Evolutionary conservation across 345 rosid species (phyloP).

Genomic region (thale cress (Arabidopsis thaliana)): TAIR10.1 NC_003070.9:17525001-17525500

Average conservation of each 20-base stretch:
- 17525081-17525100: no score
- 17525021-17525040: no score
- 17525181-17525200: no score
- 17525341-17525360: slow-evolving; percentile 43
- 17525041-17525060: no score
- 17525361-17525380: slow-evolving; percentile 39
- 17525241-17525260: background rate
- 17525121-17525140: no score
- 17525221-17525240: no score
- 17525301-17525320: background rate
- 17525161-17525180: no score
- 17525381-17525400: slow-evolving; percentile 21
- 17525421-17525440: slow-evolving; percentile 50
- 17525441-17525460: slow-evolving; percentile 52
- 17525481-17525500: slow-evolving; percentile 53
- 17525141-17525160: no score
- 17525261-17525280: background rate
- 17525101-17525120: no score
- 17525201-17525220: no score
- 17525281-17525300: background rate
- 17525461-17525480: slow-evolving; percentile 48
- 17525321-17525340: slow-evolving; percentile 33
- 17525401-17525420: slow-evolving; percentile 25
- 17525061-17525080: no score
- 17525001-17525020: no score